These are phyloP conservation scores for Colletotrichum tropicicola DNA, from an alignment of 2,329 filamentous ascomycete species.

Conservation along the genomic window DNA sequence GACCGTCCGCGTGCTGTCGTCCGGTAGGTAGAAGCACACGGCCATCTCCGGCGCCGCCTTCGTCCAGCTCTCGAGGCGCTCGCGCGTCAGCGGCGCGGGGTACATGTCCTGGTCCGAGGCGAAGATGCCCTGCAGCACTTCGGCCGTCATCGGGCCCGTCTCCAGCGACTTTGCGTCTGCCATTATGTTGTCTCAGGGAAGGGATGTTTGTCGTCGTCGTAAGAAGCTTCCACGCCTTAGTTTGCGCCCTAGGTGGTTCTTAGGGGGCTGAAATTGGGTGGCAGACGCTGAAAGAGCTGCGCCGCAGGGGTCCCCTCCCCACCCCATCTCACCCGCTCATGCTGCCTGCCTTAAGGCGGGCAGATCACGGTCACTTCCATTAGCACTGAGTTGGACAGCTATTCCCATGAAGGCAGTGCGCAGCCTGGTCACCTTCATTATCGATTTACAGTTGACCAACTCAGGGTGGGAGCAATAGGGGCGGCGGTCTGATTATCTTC, in stretches of 20 bases:
- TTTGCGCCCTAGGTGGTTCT: neutral
- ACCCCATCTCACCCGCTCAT: neutral
- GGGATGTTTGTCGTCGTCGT: neutral
- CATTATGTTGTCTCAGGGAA: neutral
- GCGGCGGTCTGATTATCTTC: too few species aligned
- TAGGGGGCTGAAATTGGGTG: neutral
- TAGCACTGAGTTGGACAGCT: too few species aligned
- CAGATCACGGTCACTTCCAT: too few species aligned
- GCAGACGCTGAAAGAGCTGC: neutral
- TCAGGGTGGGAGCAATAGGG: too few species aligned
- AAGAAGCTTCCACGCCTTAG: neutral
- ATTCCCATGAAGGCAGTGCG: too few species aligned
- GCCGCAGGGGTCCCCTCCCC: neutral
- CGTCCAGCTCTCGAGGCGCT: constrained; percentile 40
- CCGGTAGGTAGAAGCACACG: constrained; percentile 32
- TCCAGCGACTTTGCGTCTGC: neutral
- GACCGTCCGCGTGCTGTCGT: neutral
- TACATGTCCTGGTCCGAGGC: constrained; percentile 44
- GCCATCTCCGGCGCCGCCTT: constrained; percentile 37
- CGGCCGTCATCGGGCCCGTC: constrained; percentile 26
- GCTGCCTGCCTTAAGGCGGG: too few species aligned
- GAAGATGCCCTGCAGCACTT: constrained; percentile 34
- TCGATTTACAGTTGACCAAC: too few species aligned
- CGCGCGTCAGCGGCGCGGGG: constrained; percentile 41
- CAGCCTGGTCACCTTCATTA: too few species aligned